Conservation (phyloP, 805 yeast genomes). For the Cyberlindnera bimundalis region DNA sequence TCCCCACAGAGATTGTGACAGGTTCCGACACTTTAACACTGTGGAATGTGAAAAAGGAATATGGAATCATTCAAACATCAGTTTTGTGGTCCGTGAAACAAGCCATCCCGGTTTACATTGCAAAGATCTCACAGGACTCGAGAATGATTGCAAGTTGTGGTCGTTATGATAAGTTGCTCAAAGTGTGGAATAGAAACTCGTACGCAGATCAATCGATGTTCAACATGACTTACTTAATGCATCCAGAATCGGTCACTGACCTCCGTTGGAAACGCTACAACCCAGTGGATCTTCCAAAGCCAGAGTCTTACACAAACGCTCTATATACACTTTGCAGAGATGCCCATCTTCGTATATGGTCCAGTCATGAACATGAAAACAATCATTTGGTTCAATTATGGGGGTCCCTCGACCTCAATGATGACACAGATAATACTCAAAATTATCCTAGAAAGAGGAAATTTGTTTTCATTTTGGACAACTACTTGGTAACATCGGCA, state of each 20-base stretch:
- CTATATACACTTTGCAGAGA: conserved; percentile 67
- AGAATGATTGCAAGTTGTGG: conserved; percentile 63
- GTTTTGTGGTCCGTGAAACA: conserved; percentile 43
- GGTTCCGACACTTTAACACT: conserved; percentile 57
- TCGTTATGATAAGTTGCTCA: conserved; percentile 60
- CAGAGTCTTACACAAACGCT: conserved; percentile 42
- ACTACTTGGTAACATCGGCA: conserved; percentile 7
- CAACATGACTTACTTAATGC: conserved; percentile 67
- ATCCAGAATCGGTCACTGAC: conserved; percentile 52
- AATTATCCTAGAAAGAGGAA: conserved; percentile 17
- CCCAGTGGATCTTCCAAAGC: conserved; percentile 22
- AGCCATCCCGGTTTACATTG: conserved; percentile 56
- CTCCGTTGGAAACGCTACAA: conserved; percentile 53
- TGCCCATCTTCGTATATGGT: conserved; percentile 61
- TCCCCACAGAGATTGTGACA: conserved; percentile 49
- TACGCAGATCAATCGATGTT: conserved; percentile 63
- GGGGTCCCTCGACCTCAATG: conserved; percentile 41
- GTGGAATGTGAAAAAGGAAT: conserved; percentile 47
- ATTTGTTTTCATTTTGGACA: conserved; percentile 40
- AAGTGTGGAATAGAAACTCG: conserved; percentile 73
- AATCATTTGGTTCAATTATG: conserved; percentile 54
- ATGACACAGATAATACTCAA: conserved; percentile 3
- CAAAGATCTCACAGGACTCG: conserved; percentile 64
- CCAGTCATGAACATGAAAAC: conserved; percentile 57
- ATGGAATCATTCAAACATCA: conserved; percentile 35